Evolutionary conservation across 495 filamentous ascomycete genomes (phyloP), one percentile per base, ranked within the genome.

Genomic region (Talaromyces stipitatus): DNA sequence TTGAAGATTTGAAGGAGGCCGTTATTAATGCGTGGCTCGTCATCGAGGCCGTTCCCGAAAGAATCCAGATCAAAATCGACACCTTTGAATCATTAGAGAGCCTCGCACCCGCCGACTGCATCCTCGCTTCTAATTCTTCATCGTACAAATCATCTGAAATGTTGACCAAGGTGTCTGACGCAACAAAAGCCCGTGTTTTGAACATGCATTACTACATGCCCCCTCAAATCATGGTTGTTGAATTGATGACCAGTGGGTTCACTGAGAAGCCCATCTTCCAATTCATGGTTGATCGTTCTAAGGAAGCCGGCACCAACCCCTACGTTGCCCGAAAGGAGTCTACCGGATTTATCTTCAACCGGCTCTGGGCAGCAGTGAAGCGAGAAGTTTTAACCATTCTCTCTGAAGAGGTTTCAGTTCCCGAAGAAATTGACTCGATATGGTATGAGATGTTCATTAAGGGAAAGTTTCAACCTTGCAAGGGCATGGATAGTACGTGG

Each of bases 161-260:
- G 67, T 54, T 81, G 4, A 68, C 61, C 27, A 69, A 73, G 30
- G 68, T 82, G n/a, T 58, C 57, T 12, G 58, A 67, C 43, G 58
- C 55, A 7, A 57, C 55, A n/a, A 60, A 56, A 32, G 56, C 46
- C 16, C 61, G 59, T 4, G 57, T 63, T 30, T 53, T 68, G 10
- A 84, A 84, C 60, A 75, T 71, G 52, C 80, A 83, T 65, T 84
- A 74, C 58, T 66, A 67, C 20, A 81, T 83, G 69, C 82, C 80
- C 51, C 81, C 80, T 0, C 58, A 57, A 27, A 71, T 73, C 46
- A 60, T 61, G 5, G 69, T 62, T 11, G 79, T 83, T 4, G 81
- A 84, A 66, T 48, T 85, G 52, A 84, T 85, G 81, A 78, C 80
- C 0, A 63, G 65, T 62, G 80, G 79, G 0, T 52, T 67, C n/a